Evolutionary conservation across 108 stramenopile species (phyloP).

Genomic region (Tribonema minus): DNA sequence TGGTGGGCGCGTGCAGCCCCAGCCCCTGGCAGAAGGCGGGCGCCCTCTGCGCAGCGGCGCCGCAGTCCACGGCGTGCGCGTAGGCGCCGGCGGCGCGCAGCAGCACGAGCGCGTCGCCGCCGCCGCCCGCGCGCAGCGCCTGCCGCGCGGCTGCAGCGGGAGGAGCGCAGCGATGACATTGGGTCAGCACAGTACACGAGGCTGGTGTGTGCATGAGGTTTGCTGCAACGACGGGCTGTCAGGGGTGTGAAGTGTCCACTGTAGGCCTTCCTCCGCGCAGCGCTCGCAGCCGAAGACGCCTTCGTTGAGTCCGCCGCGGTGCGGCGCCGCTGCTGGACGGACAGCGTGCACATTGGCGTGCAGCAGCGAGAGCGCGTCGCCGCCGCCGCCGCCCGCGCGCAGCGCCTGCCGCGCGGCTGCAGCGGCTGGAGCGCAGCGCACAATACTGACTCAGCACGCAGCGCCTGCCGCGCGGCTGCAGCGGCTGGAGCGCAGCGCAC

Average conservation of each 20-base stretch:
- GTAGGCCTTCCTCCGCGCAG: not conserved
- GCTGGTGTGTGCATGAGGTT: too few species aligned
- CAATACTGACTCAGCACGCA: not conserved
- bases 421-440: not conserved
- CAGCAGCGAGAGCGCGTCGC: conserved; percentile 1
- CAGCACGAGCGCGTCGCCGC: conserved; percentile 17
- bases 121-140: conserved; percentile 1
- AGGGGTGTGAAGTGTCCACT: too few species aligned
- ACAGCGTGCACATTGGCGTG: too few species aligned
- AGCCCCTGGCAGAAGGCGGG: conserved; percentile 30
- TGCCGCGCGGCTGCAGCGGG: not conserved
- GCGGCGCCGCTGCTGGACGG: conserved; percentile 14
- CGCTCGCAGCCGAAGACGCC: too few species aligned
- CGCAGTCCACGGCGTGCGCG: conserved; percentile 5
- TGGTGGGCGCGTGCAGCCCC: conserved; percentile 36
- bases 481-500: not conserved
- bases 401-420: conserved; percentile 4
- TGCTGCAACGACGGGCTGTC: too few species aligned
- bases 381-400: conserved; percentile 4
- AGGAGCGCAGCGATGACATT: not conserved
- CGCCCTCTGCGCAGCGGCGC: not conserved
- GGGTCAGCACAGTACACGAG: too few species aligned
- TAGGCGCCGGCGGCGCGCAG: not conserved
- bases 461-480: conserved; percentile 1
- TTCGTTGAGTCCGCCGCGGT: too few species aligned